A percentile compares a stretch with the other conserved stretches of the same genome.
Evolutionary conservation across 345 rosid species (phyloP).

Genomic region (Ricinus communis): DNA sequence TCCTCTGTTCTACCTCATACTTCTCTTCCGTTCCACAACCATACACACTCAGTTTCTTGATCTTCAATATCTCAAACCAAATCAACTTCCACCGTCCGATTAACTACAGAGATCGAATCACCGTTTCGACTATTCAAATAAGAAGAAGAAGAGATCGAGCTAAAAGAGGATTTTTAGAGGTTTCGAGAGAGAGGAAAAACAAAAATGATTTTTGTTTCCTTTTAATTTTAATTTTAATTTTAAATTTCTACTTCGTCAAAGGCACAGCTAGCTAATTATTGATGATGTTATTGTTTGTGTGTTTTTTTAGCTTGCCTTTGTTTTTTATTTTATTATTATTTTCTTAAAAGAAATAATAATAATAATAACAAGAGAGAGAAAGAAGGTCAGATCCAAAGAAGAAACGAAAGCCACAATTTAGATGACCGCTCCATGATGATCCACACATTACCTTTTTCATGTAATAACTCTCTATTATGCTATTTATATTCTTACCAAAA

Average conservation of each 20-base stretch:
- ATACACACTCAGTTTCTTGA: no score
- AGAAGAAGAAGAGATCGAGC: slow-evolving; percentile 19
- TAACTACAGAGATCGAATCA: slow-evolving; percentile 4
- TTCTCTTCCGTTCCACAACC: slow-evolving; percentile 14
- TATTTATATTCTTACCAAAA: background rate
- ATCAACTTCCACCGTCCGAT: background rate
- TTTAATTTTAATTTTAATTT: background rate
- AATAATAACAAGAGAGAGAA: no score
- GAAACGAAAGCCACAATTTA: slow-evolving; percentile 51
- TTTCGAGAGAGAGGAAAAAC: slow-evolving; percentile 29
- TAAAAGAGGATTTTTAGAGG: slow-evolving; percentile 23
- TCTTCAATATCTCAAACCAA: background rate
- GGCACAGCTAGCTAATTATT: slow-evolving; percentile 20
- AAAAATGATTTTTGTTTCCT: background rate
- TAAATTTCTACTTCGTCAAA: background rate
- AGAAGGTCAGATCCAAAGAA: slow-evolving; percentile 34
- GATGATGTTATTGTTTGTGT: slow-evolving; percentile 14
- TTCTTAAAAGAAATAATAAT: background rate
- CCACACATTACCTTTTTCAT: slow-evolving; percentile 25
- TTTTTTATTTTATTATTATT: background rate
- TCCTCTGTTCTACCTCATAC: slow-evolving; percentile 17
- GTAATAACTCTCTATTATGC: background rate
- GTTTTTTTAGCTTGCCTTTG: background rate
- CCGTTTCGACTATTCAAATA: background rate
- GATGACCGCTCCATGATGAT: slow-evolving; percentile 26